Evolutionary conservation across 192 early-diverging fungal genomes (phyloP), one percentile per base, ranked within the genome.

Genomic region (Coemansia sp.): DNA sequence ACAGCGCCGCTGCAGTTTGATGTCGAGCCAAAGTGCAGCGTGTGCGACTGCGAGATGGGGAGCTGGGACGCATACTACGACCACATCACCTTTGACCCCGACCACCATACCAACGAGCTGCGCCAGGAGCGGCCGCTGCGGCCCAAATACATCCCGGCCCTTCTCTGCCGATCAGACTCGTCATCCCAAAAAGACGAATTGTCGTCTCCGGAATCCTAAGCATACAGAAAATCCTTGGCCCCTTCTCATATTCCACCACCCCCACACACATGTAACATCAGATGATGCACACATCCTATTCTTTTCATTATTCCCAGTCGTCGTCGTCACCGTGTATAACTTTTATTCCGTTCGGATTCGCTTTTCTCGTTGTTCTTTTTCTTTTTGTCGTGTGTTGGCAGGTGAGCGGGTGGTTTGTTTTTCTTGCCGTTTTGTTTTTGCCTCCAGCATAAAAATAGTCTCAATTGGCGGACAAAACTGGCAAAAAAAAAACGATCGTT

Each of bases 61-160:
- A 68, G 54, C 56, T 74, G 65, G 72, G 72, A 74, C 57, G 30
- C 49, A 21, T 74, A 74, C 58, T 74, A 59, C 29, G 72, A 74
- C 35, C 72, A 74, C 19, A 44, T 74, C n/a, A 64, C 58, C 16
- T 74, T 74, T 65, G 72, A 74, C 65, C 65, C 59, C 8, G 25
- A 48, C 16, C 70, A 73, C 22, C 55, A 49, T 45, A 43, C 18
- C 38, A 57, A 57, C 48, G 48, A 50, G 27, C 16, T 28, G 22
- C 56, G 21, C 8, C 30, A 57, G 29, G 44, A 57, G 19, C 44
- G 40, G 42, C 40, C 27, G 14, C 27, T 27, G 18, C 42, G 44
- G 16, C 56, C 42, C 27, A 42, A 57, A 57, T 57, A 42, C 5
- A 56, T 16, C 11, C n/a, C 54, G 21, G 27, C 56, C 40, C 24